These are phyloP conservation scores for Didymellaceae sp. DNA, from an alignment of 2,329 filamentous ascomycete genomes.

Conservation along the genomic window DNA sequence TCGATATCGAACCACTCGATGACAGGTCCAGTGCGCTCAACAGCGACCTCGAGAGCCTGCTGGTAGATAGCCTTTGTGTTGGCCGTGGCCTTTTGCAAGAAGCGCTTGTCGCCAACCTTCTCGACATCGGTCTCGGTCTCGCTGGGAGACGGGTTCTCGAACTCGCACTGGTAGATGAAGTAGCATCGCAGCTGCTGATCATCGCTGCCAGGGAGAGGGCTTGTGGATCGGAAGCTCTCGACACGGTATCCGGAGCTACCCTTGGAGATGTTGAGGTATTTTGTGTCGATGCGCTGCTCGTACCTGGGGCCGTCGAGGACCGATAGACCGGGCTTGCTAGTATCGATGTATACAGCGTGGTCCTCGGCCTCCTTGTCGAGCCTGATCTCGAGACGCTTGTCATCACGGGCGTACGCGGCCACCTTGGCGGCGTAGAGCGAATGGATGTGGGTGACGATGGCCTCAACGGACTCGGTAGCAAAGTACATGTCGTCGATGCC, in stretches of 20 bases:
- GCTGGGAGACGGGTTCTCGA: constrained; percentile 74
- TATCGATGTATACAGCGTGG: constrained; percentile 98
- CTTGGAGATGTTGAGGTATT: constrained; percentile 85
- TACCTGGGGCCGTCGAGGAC: constrained; percentile 83
- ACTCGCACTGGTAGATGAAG: constrained; percentile 97
- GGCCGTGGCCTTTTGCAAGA: constrained; percentile 91
- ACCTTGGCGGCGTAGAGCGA: constrained; percentile 97
- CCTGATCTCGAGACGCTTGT: constrained; percentile 92
- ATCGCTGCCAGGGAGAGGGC: constrained; percentile 74
- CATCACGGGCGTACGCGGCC: constrained; percentile 88
- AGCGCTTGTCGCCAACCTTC: constrained; percentile 89
- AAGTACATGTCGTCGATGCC: constrained; percentile 99
- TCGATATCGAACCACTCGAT: constrained; percentile 98
- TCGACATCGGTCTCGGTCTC: constrained; percentile 87
- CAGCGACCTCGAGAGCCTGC: constrained; percentile 86
- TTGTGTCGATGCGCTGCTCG: constrained; percentile 90
- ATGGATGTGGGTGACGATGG: constrained; percentile 92
- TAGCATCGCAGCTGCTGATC: constrained; percentile 93
- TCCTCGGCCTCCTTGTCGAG: constrained; percentile 94
- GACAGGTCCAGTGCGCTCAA: constrained; percentile 86
- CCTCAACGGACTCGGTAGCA: constrained; percentile 82
- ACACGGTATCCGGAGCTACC: constrained; percentile 82
- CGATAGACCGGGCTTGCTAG: constrained; percentile 85
- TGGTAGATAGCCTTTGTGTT: constrained; percentile 98
- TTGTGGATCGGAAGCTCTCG: constrained; percentile 94